These are phyloP conservation scores for Crithidia fasciculata DNA, from an alignment of 208 protist genomes.

Conservation along the genomic window DNA sequence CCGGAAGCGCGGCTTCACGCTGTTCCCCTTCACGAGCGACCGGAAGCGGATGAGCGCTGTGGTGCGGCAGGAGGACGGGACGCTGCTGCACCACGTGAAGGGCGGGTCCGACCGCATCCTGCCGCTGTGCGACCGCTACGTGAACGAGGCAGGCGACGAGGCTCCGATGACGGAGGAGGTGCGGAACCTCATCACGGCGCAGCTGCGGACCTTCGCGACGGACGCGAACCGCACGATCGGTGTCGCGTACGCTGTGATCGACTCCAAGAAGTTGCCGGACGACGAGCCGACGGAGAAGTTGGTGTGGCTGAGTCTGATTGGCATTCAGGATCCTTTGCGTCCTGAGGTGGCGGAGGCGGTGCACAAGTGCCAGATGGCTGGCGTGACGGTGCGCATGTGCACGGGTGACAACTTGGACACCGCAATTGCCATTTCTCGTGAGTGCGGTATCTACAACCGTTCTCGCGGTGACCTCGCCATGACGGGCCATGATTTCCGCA, in stretches of 20 bases:
- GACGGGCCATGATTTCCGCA: conserved; percentile 91
- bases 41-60: conserved; percentile 91
- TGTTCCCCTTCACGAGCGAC: conserved; percentile 89
- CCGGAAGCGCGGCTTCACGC: conserved; percentile 51
- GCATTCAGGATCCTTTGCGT: conserved; percentile 95
- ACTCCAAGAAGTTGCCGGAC: conserved; percentile 39
- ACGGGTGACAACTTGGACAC: conserved; percentile 96
- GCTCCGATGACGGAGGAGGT: conserved; percentile 41
- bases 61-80: conserved; percentile 45
- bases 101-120: conserved; percentile 93
- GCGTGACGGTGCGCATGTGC: conserved; percentile 96
- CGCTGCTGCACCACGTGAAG: conserved; percentile 83
- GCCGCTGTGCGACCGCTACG: conserved; percentile 68
- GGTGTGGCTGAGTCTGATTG: conserved; percentile 94
- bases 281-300: conserved; percentile 72
- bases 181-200: conserved; percentile 41
- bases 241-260: conserved; percentile 58
- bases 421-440: conserved; percentile 91
- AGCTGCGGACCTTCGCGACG: conserved; percentile 57
- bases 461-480: conserved; percentile 77
- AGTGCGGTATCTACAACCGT: conserved; percentile 92
- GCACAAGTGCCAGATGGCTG: conserved; percentile 90
- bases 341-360: conserved; percentile 94
- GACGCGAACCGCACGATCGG: conserved; percentile 88
- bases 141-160: conserved; percentile 60